phyloP scores from a whole-genome alignment of 768 basidiomycete genomes.

The Psilocybe cyanescens region DNA sequence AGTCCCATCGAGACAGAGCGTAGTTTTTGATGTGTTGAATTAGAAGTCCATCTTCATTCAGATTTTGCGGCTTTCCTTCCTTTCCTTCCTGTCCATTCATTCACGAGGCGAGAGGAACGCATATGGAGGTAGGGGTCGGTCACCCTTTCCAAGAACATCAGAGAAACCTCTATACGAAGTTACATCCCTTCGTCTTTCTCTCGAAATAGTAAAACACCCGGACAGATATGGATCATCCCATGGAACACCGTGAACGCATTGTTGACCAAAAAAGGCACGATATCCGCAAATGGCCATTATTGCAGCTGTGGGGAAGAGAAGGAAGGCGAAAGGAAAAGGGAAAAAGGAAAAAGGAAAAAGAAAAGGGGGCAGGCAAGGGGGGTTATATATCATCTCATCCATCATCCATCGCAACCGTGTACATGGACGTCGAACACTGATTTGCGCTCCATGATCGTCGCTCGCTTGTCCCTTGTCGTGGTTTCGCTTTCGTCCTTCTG shows the following conservation, averaged over 20 bases:
- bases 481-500: too few relatives aligned
- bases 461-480: too few relatives aligned
- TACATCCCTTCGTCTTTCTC: neutral
- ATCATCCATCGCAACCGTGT: too few relatives aligned
- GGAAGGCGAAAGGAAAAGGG: constrained; percentile 23
- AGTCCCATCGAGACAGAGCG: neutral
- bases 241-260: neutral
- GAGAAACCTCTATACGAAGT: neutral
- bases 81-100: neutral
- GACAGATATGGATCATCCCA: neutral
- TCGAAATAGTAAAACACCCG: neutral
- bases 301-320: constrained; percentile 6
- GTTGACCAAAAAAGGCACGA: neutral
- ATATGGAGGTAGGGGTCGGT: too few relatives aligned
- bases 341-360: constrained; percentile 6
- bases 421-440: too few relatives aligned
- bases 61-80: neutral
- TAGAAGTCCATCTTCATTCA: neutral
- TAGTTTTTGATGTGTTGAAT: neutral
- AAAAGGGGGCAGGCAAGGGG: constrained; percentile 22
- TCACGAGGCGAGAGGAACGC: too few relatives aligned
- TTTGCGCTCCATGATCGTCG: too few relatives aligned
- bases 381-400: too few relatives aligned
- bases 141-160: neutral
- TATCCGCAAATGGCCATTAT: neutral